Evolutionary conservation across 371 early-diverging fungal species (phyloP).

Genomic region (Nosema muscidifuracis): DNA sequence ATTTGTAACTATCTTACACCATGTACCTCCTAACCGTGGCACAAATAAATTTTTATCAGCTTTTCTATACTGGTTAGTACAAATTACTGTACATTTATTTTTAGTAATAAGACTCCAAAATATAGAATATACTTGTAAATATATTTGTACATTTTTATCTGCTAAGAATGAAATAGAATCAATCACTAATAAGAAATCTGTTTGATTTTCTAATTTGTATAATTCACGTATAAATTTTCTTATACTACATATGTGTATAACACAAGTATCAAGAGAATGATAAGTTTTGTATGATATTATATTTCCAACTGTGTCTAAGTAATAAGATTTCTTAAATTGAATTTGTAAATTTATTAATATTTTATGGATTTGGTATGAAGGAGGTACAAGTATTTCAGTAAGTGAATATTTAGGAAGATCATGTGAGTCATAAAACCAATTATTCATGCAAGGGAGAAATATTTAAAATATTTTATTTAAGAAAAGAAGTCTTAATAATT

Average conservation of each 20-base stretch:
- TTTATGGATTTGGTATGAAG: constrained; percentile 11
- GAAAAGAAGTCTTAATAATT: neutral
- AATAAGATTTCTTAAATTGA: constrained; percentile 2
- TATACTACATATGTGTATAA: constrained; percentile 4
- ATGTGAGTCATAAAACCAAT: neutral
- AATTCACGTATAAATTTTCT: constrained; percentile 21
- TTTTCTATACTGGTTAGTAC: constrained; percentile 38
- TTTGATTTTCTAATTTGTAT: neutral
- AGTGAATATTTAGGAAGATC: constrained; percentile 7
- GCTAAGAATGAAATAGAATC: constrained; percentile 39
- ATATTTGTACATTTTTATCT: constrained; percentile 10
- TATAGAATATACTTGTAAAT: constrained; percentile 13
- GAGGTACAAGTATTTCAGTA: constrained; percentile 37
- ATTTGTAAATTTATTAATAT: constrained; percentile 12
- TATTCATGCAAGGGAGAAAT: neutral
- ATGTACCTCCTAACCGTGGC: constrained; percentile 19
- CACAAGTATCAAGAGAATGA: constrained; percentile 1
- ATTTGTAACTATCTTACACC: constrained; percentile 19
- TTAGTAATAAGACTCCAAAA: constrained; percentile 16
- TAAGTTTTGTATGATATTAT: constrained; percentile 7
- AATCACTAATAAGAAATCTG: constrained; percentile 24
- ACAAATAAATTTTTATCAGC: neutral
- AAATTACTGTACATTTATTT: constrained; percentile 39
- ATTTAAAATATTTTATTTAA: too few species aligned
- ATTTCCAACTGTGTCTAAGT: constrained; percentile 41